Conservation (phyloP, 176 grass and related monocot genomes). For the Miscanthus lutarioriparius region DNA sequence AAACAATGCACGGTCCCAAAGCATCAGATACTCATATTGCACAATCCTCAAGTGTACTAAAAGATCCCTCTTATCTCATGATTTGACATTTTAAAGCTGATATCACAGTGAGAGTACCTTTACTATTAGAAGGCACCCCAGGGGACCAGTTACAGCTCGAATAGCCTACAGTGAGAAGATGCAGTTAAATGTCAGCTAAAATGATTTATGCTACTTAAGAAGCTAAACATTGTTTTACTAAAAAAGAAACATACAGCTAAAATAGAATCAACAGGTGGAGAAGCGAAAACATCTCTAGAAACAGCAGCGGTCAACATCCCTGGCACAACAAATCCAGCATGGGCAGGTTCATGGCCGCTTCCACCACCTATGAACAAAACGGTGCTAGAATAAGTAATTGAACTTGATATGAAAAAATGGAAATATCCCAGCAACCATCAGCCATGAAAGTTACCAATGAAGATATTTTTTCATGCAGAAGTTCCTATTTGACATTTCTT, state of each 20-base stretch:
- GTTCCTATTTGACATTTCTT: too few species aligned
- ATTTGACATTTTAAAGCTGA: constrained; percentile 23
- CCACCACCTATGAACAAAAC: constrained; percentile 77
- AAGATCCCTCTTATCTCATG: constrained; percentile 9
- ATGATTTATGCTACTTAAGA: constrained; percentile 24
- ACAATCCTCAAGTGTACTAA: constrained; percentile 1
- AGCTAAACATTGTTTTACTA: constrained; percentile 1
- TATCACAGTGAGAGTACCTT: constrained; percentile 53
- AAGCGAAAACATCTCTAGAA: constrained; percentile 93
- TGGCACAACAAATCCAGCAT: constrained; percentile 97
- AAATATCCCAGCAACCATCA: not conserved
- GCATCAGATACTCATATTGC: constrained; percentile 19
- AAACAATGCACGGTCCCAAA: constrained; percentile 13
- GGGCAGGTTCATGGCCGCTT: constrained; percentile 94
- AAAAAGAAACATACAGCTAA: constrained; percentile 74
- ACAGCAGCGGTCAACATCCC: constrained; percentile 98
- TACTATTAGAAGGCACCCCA: constrained; percentile 97
- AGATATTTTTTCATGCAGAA: not conserved
- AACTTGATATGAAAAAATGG: constrained; percentile 3
- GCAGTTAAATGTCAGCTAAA: constrained; percentile 22
- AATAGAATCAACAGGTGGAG: constrained; percentile 90
- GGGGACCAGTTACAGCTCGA: constrained; percentile 94
- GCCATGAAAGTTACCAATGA: not conserved
- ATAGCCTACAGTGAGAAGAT: constrained; percentile 75
- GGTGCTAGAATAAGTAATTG: constrained; percentile 6